Percentiles rank a stretch among this genome's conserved stretches.
phyloP scores from a whole-genome alignment of 805 yeast species.

The Kodamaea sagamina region DNA sequence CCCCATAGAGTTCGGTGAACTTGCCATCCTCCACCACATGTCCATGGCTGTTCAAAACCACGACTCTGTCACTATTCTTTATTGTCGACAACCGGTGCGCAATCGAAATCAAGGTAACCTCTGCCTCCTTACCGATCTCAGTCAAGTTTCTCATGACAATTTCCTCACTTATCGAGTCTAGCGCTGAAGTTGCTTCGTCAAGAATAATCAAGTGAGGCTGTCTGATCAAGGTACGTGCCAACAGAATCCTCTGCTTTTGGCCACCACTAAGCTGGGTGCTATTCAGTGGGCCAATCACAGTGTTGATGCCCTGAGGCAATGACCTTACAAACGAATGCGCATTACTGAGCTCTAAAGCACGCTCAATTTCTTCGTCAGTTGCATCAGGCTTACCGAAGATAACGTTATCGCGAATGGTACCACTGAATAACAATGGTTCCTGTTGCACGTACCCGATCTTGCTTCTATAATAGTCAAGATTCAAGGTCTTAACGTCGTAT shows the following conservation, averaged over 20 bases:
- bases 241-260: constrained; percentile 88
- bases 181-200: constrained; percentile 94
- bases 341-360: constrained; percentile 71
- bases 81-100: constrained; percentile 93
- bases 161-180: constrained; percentile 86
- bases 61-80: constrained; percentile 73
- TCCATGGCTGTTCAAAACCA: constrained; percentile 61
- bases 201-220: constrained; percentile 78
- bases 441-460: constrained; percentile 90
- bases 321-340: constrained; percentile 65
- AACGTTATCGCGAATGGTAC: constrained; percentile 80
- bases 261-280: constrained; percentile 88
- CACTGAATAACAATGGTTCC: constrained; percentile 87
- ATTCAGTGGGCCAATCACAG: constrained; percentile 73
- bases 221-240: constrained; percentile 82
- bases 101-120: constrained; percentile 76
- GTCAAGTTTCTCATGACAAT: constrained; percentile 74
- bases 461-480: constrained; percentile 70
- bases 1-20: constrained; percentile 28
- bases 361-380: constrained; percentile 56
- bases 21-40: constrained; percentile 65
- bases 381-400: constrained; percentile 68
- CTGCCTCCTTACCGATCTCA: constrained; percentile 53
- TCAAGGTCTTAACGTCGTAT: constrained; percentile 60
- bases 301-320: constrained; percentile 81